Evolutionary conservation across 176 grass and related monocot genomes (phyloP), one percentile per base, ranked within the genome.

Genomic region (Neostapfia colusana): DNA sequence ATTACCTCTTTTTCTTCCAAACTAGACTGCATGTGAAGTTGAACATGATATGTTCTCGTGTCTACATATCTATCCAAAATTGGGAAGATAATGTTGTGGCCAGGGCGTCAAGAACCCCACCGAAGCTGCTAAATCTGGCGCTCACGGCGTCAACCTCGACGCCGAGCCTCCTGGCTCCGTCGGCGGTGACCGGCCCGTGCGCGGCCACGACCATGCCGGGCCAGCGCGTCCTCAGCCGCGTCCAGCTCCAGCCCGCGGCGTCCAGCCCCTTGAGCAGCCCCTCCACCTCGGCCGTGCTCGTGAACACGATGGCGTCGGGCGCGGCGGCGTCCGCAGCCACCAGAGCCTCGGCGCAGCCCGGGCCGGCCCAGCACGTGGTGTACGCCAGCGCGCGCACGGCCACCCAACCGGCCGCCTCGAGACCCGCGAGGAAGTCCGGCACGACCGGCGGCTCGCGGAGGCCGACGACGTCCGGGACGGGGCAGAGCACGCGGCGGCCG

Each of bases 241-340:
- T 37, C 91, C 94, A 97, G 80, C 75, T 85, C 91, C 88, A 97
- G 1, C 88, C 86, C 14, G 53, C 62, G 3, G 88, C 86, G 61
- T 93, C 78, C 37, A 97, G 65, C 43, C 84, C 88, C 86, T 89
- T 97, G 81, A 93, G 77, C 74, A 97, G 65, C 27, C 84, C 94
- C 79, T 97, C 91, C 37, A 91, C 94, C 88, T 97, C 94, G 0
- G 88, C 84, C 42, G 86, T 85, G 87, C 88, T 89, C 10, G 94
- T 97, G 91, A 97, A 97, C 67, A 97, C 74, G 63, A 93, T 62
- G 51, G 90, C 94, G 70, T 97, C 90, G 46, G 65, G 60, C 64
- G 69, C 34, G 10, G 69, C 48, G 13, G 73, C 48, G 15, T 49
- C 79, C 21, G 69, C 38, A 23, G 37, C 75, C 46, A 93, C 68